Evolutionary conservation across 192 early-diverging fungal species (phyloP).

Genomic region (Bifiguratus adelaidae): DNA sequence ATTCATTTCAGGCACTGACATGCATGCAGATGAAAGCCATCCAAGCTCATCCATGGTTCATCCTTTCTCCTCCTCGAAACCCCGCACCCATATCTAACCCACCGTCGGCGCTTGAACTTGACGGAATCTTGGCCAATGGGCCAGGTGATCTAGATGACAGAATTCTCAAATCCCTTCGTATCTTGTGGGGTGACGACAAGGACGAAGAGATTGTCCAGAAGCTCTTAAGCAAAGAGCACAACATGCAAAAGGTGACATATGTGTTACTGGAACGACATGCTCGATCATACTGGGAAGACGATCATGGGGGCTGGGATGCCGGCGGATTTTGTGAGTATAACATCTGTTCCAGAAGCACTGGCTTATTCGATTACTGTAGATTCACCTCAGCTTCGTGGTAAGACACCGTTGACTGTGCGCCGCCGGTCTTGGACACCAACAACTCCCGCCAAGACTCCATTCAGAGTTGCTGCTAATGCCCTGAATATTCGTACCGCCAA

Average conservation of each 20-base stretch:
- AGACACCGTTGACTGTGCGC: too few relatives aligned
- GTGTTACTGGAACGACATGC: conserved; percentile 21
- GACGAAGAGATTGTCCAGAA: conserved; percentile 8
- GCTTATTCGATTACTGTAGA: too few relatives aligned
- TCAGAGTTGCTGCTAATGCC: too few relatives aligned
- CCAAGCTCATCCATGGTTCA: conserved; percentile 51
- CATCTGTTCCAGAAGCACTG: too few relatives aligned
- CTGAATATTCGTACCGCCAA: too few relatives aligned
- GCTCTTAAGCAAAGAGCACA: conserved; percentile 12
- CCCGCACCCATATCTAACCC: conserved; percentile 9
- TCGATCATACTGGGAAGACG: conserved; percentile 19
- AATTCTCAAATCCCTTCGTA: conserved; percentile 13
- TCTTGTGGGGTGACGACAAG: conserved; percentile 18
- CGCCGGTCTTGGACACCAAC: too few relatives aligned
- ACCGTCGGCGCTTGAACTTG: conserved; percentile 9
- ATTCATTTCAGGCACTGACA: neutral
- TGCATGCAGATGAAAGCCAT: conserved; percentile 36
- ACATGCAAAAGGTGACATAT: conserved; percentile 25
- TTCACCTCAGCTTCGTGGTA: too few relatives aligned
- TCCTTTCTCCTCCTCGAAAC: conserved; percentile 4
- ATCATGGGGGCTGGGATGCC: conserved; percentile 17
- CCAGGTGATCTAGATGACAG: conserved; percentile 13
- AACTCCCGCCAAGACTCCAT: too few relatives aligned
- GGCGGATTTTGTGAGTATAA: conserved; percentile 5
- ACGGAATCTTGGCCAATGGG: conserved; percentile 4